Conservation (phyloP, 1,284 basidiomycete genomes). For the Naganishia albida region DNA sequence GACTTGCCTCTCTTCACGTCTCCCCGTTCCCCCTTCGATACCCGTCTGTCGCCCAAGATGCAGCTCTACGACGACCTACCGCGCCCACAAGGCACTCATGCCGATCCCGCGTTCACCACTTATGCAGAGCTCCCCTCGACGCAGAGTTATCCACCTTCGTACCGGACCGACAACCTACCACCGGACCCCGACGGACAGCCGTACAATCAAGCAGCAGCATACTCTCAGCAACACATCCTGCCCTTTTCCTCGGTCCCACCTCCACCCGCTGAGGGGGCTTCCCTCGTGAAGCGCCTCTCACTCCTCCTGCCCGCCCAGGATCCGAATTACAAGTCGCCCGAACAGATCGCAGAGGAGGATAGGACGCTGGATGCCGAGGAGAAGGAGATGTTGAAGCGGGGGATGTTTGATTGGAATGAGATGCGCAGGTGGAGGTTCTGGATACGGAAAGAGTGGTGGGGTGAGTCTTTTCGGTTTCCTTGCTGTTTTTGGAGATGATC, state of each 20-base stretch:
- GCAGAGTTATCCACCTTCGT: constrained; percentile 4
- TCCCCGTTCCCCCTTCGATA: neutral
- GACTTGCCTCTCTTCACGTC: neutral
- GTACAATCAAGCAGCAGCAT: neutral
- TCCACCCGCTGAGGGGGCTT: neutral
- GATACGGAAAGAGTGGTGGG: constrained; percentile 59
- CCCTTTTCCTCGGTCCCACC: neutral
- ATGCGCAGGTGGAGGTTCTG: constrained; percentile 58
- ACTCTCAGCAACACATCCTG: neutral
- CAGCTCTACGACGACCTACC: neutral
- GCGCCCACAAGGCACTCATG: neutral
- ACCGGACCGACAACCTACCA: neutral
- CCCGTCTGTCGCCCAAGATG: too few species aligned
- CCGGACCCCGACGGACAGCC: neutral
- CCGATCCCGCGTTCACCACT: neutral
- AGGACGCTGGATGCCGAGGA: constrained; percentile 43
- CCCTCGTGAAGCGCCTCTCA: constrained; percentile 3
- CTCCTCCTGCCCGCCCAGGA: constrained; percentile 1
- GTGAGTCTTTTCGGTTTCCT: constrained; percentile 50
- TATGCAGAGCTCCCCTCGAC: neutral
- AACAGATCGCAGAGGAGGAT: constrained; percentile 40
- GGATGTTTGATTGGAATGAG: constrained; percentile 58
- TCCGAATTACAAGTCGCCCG: constrained; percentile 6
- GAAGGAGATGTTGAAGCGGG: constrained; percentile 48
- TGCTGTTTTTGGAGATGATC: too few species aligned